Base-by-base conservation (phyloP, 306 rosid species). In the Senna siamea region DNA sequence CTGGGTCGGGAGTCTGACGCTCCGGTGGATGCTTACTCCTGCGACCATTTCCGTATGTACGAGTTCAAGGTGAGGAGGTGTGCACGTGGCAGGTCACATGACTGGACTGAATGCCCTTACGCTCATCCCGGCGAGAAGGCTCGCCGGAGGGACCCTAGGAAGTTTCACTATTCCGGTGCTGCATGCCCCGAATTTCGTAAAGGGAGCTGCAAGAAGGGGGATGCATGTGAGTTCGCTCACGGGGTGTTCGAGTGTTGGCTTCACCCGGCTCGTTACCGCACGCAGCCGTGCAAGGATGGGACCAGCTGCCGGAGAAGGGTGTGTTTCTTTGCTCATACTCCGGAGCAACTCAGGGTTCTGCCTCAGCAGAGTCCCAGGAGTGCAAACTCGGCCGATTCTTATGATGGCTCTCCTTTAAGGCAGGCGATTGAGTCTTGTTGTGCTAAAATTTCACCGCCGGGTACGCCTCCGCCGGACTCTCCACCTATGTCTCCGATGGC, bases 231-330 rank as follows among this genome's bases (percentile, higher is more conserved):
- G 84, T 89, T 82, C 35, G 96, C 98, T 2, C 98, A 94, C 18
- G 97, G 98, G 0, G 98, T 94, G 0, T 94, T 94, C 18, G 97
- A 94, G 94, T 91, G 98, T 41, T 94, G 98, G 98, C 97, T 94
- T 6, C 98, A 94, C 52, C 97, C 98, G 0, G 85, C 96, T 0
- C 91, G 98, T 6, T 94, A 94, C 69, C 84, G 98, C 7, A 94
- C 97, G 0, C 97, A 91, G 92, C 97, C 98, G 0, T 94, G 98
- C 32, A 94, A 94, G 74, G 98, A 91, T 14, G 98, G 96, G 0
- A 88, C 88, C 0, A 84, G 86, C 75, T 91, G 98, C 41, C 70
- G 93, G 40, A 64, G 98, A 10, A 76, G 93, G 43, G 97, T 94
- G 1, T 94, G 97, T 37, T 94, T 94, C 85, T 94, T 94, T 9